Percentiles rank a stretch among this genome's conserved stretches.
Conservation (phyloP, 2,329 filamentous ascomycete species). For the Fusarium coffeatum region DNA sequence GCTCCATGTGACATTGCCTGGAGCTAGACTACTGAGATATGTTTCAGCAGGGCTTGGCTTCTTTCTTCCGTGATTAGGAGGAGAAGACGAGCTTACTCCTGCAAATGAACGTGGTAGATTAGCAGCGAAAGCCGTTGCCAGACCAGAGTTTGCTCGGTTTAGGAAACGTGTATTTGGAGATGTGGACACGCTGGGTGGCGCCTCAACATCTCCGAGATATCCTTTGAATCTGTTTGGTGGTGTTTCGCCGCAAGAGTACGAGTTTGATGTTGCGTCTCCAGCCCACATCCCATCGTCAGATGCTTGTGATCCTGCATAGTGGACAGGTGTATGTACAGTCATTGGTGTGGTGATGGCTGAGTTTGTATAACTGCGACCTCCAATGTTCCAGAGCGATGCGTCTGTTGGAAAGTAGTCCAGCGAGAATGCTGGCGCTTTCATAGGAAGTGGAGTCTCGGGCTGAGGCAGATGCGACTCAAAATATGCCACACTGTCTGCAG, state of each 20-base stretch:
- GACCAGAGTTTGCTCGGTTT: slow-evolving; percentile 64
- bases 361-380: slow-evolving; percentile 63
- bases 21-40: slow-evolving; percentile 65
- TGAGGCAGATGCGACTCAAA: slow-evolving; percentile 67
- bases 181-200: slow-evolving; percentile 66
- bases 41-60: slow-evolving; percentile 71
- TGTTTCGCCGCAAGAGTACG: slow-evolving; percentile 72
- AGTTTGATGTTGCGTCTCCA: slow-evolving; percentile 66
- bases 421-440: slow-evolving; percentile 75
- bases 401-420: slow-evolving; percentile 74
- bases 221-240: slow-evolving; percentile 65
- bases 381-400: slow-evolving; percentile 63
- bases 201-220: slow-evolving; percentile 58
- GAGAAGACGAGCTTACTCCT: slow-evolving; percentile 57
- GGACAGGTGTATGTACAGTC: slow-evolving; percentile 65
- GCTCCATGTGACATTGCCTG: slow-evolving; percentile 63
- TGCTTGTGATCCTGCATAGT: slow-evolving; percentile 66
- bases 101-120: slow-evolving; percentile 64
- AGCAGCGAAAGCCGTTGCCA: slow-evolving; percentile 67
- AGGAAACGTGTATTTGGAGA: slow-evolving; percentile 68
- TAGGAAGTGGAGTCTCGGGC: slow-evolving; percentile 70
- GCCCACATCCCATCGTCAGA: slow-evolving; percentile 66
- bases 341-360: slow-evolving; percentile 69
- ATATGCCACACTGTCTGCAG: slow-evolving; percentile 67
- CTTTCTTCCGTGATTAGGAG: slow-evolving; percentile 60